These are phyloP conservation scores for Tricholoma bakamatsutake DNA, from an alignment of 768 basidiomycete species.

Conservation along the genomic window DNA sequence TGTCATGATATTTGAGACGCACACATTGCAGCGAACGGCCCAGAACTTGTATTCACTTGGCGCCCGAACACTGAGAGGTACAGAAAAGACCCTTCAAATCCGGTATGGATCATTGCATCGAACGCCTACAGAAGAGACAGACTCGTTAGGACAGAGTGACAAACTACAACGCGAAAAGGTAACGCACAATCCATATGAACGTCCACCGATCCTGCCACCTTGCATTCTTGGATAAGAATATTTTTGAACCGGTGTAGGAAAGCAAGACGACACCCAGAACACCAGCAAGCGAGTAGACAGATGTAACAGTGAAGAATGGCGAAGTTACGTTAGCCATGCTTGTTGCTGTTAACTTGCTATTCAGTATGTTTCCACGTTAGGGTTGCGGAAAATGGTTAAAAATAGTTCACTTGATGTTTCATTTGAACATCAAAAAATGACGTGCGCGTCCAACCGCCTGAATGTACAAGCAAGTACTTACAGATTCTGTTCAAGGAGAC, in stretches of 20 bases:
- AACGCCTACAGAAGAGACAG: conserved; percentile 45
- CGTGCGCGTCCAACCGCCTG: no score
- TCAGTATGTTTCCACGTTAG: no score
- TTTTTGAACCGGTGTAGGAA: conserved; percentile 48
- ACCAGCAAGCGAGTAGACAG: conserved; percentile 56
- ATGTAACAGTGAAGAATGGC: conserved; percentile 50
- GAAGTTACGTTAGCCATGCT: conserved; percentile 1
- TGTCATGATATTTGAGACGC: conserved; percentile 25
- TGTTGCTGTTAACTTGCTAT: no score
- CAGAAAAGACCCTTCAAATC: conserved; percentile 76
- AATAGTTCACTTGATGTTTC: no score
- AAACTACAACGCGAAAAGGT: background rate
- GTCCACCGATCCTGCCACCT: conserved; percentile 60
- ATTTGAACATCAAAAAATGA: no score
- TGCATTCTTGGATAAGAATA: conserved; percentile 58
- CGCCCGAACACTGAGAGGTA: conserved; percentile 72
- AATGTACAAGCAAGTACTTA: no score
- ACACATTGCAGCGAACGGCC: conserved; percentile 74
- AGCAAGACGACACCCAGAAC: conserved; percentile 45
- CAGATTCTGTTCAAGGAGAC: no score
- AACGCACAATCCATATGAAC: conserved; percentile 73
- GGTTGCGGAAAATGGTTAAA: no score
- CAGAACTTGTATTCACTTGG: conserved; percentile 61
- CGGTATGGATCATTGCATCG: conserved; percentile 75
- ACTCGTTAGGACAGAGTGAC: background rate